Evolutionary conservation across 805 yeast species (phyloP), one percentile per base, ranked within the genome.

Genomic region (Starmerella potacharoeniae): DNA sequence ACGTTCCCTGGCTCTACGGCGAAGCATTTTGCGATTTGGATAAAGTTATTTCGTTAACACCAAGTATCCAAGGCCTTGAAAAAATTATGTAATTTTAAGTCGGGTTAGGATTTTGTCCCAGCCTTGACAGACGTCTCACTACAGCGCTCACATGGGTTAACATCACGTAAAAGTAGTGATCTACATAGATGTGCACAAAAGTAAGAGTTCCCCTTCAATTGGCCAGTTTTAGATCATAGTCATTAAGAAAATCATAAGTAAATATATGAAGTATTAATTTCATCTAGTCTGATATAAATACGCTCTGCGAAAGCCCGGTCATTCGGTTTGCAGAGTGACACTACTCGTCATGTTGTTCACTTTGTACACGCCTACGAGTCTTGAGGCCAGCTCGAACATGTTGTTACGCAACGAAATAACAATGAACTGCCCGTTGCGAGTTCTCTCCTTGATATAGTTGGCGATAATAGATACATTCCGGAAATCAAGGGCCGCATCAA

Each of bases 401-500:
- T 95, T 93, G 69, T 93, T 91, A 70, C 98, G 78, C 64, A 93
- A 76, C 0, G 97, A 91, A 45, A 93, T 93, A 36, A 93, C 98
- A 65, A 93, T 81, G 64, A 93, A 93, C 68, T 93, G 99, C 0
- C 97, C 98, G 69, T 91, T 88, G 70, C 86, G 86, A 2, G 98
- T 95, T 51, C 97, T 76, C 64, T 90, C 96, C 66, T 89, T 90
- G 68, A 93, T 93, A 67, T 93, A 95, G 65, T 90, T 91, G 4
- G 98, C 99, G 51, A 93, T 96, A 71, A 93, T 93, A 11, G 96
- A 88, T 36, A 93, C 98, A 64, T 93, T 93, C 67, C 97, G 76
- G 71, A 93, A 93, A 72, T 93, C 99, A 60, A 93, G 77, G 1
- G 99, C 99, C 0, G 99, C 98, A 73, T 93, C 98, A 62, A 93